phyloP scores from a whole-genome alignment of 108 stramenopile genomes.

The Skeletonema potamos region DNA sequence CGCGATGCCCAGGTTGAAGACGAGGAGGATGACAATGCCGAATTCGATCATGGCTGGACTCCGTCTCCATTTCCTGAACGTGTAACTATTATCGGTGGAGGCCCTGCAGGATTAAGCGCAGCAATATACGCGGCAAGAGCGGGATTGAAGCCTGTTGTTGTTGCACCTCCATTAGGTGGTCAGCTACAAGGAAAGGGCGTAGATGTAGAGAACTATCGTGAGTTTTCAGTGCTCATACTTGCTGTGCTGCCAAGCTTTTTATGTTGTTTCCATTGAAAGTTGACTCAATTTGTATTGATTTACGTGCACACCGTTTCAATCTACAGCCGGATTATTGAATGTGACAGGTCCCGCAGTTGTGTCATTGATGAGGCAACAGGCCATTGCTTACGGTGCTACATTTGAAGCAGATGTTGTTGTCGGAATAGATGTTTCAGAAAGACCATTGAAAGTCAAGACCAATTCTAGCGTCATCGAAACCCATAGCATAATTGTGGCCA shows the following conservation, averaged over 20 bases:
- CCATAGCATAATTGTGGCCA: conserved; percentile 91
- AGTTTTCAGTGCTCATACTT: background rate
- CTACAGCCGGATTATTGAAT: conserved; percentile 63
- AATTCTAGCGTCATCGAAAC: conserved; percentile 76
- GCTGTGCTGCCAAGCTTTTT: background rate
- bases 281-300: background rate
- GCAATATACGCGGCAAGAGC: conserved; percentile 95
- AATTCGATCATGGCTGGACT: conserved; percentile 68
- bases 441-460: conserved; percentile 69
- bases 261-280: background rate
- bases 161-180: conserved; percentile 89
- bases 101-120: conserved; percentile 91
- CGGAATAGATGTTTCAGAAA: conserved; percentile 52
- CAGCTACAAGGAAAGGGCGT: conserved; percentile 94
- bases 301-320: background rate
- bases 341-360: conserved; percentile 87
- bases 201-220: conserved; percentile 92
- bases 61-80: conserved; percentile 66
- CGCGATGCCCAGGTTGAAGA: conserved; percentile 73
- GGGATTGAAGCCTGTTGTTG: conserved; percentile 81
- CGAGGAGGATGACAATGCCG: conserved; percentile 75
- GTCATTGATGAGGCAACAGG: conserved; percentile 82
- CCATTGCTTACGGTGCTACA: conserved; percentile 76
- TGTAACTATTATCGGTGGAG: conserved; percentile 89
- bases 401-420: conserved; percentile 81